Base-by-base conservation (phyloP, 192 early-diverging fungal species). In the Coemansia sp. region DNA sequence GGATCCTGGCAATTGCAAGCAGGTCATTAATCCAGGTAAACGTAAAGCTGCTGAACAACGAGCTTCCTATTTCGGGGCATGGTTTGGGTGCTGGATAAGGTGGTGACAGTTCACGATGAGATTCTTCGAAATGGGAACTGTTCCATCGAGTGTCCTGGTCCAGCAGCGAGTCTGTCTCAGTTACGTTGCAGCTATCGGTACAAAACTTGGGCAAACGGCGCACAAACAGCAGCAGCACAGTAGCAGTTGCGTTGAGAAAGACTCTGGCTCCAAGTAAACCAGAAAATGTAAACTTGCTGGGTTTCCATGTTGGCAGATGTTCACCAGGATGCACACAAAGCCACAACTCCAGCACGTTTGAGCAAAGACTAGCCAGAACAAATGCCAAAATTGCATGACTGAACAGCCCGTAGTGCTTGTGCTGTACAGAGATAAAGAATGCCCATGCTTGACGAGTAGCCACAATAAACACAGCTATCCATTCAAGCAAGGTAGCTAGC, bases 1-100 rank as follows among this genome's bases (percentile, higher is more conserved):
- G 59, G 44, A 9, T 30, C n/a, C 49, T 41, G 15, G 48, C 15
- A 11, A 66, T 20, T 9, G 49, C 51, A 11, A 73, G 40, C 21
- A 66, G 45, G 10, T 53, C 15, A 36, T 51, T 56, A 14, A 62
- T 48, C 70, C 70, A 73, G 64, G 52, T 30, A 37, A 73, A 73
- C 34, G 66, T 26, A 36, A 28, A 32, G 21, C 57, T 66, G 12
- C 28, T 36, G n/a, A 73, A 23, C 4, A 73, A 50, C 12, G 70
- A 73, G 34, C 45, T 49, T 30, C 64, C 62, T 2, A 58, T 30
- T 23, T 73, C 70, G 16, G 63, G 43, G 3, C 64, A 73, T 16
- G 47, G 58, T 38, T 16, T 26, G 23, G 23, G 2, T 26, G 23
- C 23, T 26, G 23, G 4, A 26, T 26, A 26, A 26, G 23, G 23